These are phyloP conservation scores for Hypocrella siamensis DNA, from an alignment of 2,329 filamentous ascomycete genomes.

Conservation along the genomic window DNA sequence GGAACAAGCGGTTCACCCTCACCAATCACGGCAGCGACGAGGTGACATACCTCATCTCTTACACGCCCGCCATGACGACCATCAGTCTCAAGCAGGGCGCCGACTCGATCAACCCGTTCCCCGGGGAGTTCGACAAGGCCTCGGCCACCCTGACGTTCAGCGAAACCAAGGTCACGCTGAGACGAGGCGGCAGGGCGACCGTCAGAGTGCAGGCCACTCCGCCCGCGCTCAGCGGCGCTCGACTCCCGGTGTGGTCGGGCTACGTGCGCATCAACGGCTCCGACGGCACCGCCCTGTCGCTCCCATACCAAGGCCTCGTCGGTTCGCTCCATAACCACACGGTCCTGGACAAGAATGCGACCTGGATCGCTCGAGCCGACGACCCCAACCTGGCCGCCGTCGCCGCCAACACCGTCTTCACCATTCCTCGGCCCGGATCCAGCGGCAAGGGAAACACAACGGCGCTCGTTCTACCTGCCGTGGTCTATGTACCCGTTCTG, in stretches of 20 bases:
- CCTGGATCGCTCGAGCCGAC: conserved; percentile 15
- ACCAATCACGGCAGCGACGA: conserved; percentile 28
- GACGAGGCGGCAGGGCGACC: background rate
- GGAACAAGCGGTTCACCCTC: conserved; percentile 29
- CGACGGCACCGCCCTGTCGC: conserved; percentile 12
- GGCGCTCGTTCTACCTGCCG: conserved; percentile 11
- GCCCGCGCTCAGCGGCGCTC: conserved; percentile 1
- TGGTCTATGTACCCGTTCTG: conserved; percentile 9
- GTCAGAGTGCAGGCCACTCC: conserved; percentile 2
- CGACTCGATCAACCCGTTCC: background rate
- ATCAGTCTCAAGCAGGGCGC: conserved; percentile 21
- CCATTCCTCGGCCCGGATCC: conserved; percentile 1
- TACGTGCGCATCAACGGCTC: conserved; percentile 6
- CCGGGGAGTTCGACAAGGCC: background rate
- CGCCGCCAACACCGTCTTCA: conserved; percentile 8
- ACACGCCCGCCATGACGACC: conserved; percentile 27
- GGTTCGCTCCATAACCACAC: conserved; percentile 15
- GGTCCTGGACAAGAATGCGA: conserved; percentile 16
- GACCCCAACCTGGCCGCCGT: conserved; percentile 7
- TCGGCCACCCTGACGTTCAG: background rate
- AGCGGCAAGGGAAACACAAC: conserved; percentile 10
- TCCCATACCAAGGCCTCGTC: conserved; percentile 19
- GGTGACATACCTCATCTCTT: conserved; percentile 30
- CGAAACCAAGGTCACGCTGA: background rate
- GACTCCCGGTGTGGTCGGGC: conserved; percentile 4